Percentiles rank a stretch among this genome's conserved stretches.
Evolutionary conservation across 2,329 filamentous ascomycete genomes (phyloP).

Genomic region (Penicillium sp.): DNA sequence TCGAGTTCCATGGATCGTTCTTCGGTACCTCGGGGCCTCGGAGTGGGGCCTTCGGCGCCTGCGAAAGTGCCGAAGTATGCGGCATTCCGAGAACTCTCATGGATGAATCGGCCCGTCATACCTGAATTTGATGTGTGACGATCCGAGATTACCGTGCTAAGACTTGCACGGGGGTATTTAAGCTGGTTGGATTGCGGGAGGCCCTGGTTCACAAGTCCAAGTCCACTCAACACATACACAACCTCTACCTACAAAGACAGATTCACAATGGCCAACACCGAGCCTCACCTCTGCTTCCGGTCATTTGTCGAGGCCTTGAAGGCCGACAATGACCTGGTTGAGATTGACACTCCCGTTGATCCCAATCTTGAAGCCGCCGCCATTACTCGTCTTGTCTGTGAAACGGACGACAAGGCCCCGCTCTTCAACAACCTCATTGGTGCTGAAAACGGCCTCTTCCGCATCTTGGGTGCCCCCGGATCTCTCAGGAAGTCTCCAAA

Average conservation of each 20-base stretch:
- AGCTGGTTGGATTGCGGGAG: not conserved
- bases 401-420: slow-evolving; percentile 48
- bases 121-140: not conserved
- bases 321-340: slow-evolving; percentile 44
- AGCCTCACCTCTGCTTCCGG: slow-evolving; percentile 42
- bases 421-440: slow-evolving; percentile 54
- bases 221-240: not conserved
- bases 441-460: slow-evolving; percentile 44
- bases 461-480: slow-evolving; percentile 48
- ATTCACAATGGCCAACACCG: slow-evolving; percentile 8
- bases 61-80: not conserved
- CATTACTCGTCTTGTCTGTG: slow-evolving; percentile 47
- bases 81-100: not conserved
- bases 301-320: slow-evolving; percentile 46
- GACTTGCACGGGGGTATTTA: not conserved
- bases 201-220: not conserved
- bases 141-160: not conserved
- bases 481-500: slow-evolving; percentile 32
- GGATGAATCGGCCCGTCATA: not conserved
- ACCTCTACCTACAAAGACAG: not conserved
- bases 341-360: slow-evolving; percentile 43
- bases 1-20: not conserved
- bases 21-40: not conserved
- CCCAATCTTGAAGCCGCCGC: slow-evolving; percentile 48
- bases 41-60: not conserved